Conservation (phyloP, 371 early-diverging fungal species). For the Syncephalastrum racemosum region DNA sequence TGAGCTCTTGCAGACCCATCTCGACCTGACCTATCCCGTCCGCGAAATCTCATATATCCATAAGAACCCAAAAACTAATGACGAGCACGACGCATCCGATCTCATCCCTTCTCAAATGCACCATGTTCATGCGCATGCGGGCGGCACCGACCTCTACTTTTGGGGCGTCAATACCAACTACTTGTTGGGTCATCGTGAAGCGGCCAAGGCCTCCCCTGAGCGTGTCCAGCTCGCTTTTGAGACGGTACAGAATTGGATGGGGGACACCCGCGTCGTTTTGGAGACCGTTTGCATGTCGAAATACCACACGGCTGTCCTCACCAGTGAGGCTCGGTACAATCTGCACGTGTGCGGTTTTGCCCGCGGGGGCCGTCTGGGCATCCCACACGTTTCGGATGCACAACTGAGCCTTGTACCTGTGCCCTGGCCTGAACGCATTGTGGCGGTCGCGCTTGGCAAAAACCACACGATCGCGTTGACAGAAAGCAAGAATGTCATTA, state of each 20-base stretch:
- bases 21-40: background rate
- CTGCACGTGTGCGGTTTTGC: conserved; percentile 74
- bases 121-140: conserved; percentile 7
- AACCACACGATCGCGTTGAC: conserved; percentile 75
- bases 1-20: background rate
- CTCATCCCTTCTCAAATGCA: background rate
- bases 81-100: background rate
- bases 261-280: conserved; percentile 35
- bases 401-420: conserved; percentile 56
- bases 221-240: conserved; percentile 55
- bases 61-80: background rate
- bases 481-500: conserved; percentile 44
- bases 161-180: conserved; percentile 80
- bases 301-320: conserved; percentile 66
- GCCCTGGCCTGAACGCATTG: conserved; percentile 50
- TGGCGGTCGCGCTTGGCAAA: conserved; percentile 60
- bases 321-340: conserved; percentile 48
- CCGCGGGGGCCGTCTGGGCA: conserved; percentile 69
- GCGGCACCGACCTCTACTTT: conserved; percentile 64
- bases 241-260: conserved; percentile 27
- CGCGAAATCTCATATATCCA: background rate
- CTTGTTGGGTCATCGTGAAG: conserved; percentile 67
- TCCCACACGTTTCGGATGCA: conserved; percentile 54
- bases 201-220: conserved; percentile 66
- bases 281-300: conserved; percentile 61